Evolutionary conservation across 306 rosid species (phyloP), one percentile per base, ranked within the genome.

Genomic region (Sindora glabra): DNA sequence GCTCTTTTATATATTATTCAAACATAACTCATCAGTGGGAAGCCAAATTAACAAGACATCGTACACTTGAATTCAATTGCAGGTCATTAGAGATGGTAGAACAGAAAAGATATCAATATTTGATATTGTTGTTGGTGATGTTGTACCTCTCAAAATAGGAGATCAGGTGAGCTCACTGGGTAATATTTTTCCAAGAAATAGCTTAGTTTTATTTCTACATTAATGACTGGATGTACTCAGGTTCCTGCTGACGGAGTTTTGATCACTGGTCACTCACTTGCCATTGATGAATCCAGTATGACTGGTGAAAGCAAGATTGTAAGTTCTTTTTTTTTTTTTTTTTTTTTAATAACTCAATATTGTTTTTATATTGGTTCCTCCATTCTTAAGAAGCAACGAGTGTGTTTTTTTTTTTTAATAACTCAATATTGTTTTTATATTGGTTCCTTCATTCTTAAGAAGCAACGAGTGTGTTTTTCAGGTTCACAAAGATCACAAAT

Each of bases 271-370:
- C 99, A 92, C 75, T 92, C 99, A 70, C 85, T 92, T 49, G 82
- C 95, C 10, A 80, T 92, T 2, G 99, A 92, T 75, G 99, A 92
- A 74, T 92, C 99, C 55, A 92, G 99, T 79, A 92, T 92, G 99
- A 92, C 99, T 6, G 99, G 99, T 15, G 99, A 92, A 84, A 89
- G 99, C 95, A 92, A 92, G 79, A 86, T 74, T 64, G 99, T 92
- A 69, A 71, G 98, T 48, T 66, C 10, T 44, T 62, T 61, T 12
- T 44, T 60, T 74, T 65, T 64, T 56, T 24, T 27, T 23, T 36
- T n/a, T n/a, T n/a, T n/a, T n/a, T n/a, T n/a, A n/a, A 39, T 13
- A 4, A 58, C 17, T 64, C 37, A 42, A 68, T 51, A 30, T 53
- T 34, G 54, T 47, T 56, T 29, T 23, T 68, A 59, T n/a, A n/a